Conservation (phyloP, 106 monocot genomes). For the Cymbidium sinense region DNA sequence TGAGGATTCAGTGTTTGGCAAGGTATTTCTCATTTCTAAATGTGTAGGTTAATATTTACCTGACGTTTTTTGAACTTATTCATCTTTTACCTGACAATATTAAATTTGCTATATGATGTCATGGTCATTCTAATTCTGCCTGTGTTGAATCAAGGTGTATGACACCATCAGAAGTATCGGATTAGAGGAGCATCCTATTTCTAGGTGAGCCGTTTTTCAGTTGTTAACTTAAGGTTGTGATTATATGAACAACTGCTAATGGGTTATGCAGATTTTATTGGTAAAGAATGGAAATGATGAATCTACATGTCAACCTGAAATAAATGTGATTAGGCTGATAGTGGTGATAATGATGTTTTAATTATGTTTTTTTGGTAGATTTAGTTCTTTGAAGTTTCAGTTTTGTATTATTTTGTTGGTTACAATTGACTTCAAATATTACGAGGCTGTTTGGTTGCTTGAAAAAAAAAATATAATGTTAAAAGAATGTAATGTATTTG, state of each 20-base stretch:
- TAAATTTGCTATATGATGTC: background rate
- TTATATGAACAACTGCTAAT: background rate
- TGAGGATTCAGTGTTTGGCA: background rate
- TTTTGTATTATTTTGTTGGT: background rate
- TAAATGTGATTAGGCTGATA: background rate
- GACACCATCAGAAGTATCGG: conserved; percentile 47
- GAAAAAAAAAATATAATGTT: too few species aligned
- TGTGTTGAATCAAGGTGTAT: conserved; percentile 56
- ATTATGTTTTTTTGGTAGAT: background rate
- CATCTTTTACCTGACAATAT: background rate
- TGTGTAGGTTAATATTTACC: background rate
- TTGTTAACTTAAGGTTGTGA: background rate
- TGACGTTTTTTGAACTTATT: background rate
- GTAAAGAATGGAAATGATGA: background rate
- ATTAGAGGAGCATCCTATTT: conserved; percentile 41
- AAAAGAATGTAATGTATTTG: too few species aligned
- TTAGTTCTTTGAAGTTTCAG: background rate
- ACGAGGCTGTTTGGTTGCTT: too few species aligned
- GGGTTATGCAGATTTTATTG: background rate
- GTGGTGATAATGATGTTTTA: background rate
- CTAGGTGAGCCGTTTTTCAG: conserved; percentile 29
- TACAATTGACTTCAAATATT: background rate
- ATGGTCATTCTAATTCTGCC: background rate
- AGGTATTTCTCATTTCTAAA: background rate
- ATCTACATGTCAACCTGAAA: background rate